Evolutionary conservation across 2,329 filamentous ascomycete species (phyloP), one percentile per base, ranked within the genome.

Genomic region (Sclerotinia glacialis): DNA sequence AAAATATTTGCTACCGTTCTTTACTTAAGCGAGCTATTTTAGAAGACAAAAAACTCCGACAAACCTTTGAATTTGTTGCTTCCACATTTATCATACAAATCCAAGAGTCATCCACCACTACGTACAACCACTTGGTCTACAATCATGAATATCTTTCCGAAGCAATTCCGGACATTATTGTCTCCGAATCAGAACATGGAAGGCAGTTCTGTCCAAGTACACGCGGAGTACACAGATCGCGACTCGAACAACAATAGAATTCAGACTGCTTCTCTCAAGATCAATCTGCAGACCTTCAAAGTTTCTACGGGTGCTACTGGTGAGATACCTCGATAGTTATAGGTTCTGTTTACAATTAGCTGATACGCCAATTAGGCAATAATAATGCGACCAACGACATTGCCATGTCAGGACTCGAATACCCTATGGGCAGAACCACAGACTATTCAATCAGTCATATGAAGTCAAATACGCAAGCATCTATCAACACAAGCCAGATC

Each of bases 11-110:
- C 44, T 34, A 21, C 56, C 56, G 3, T 18, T 60, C 9, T 16
- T 47, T 59, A 6, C 23, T n/a, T 59, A 47, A 59, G 58, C 58
- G 44, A 60, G 44, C n/a, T 18, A 7, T 60, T 21, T 21, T 21
- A 14, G 21, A 23, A 18, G 4, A 37, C 8, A 18, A 12, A 49
- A 47, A 34, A 5, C 0, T 11, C 21, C 12, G 18, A 26, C 44
- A 12, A 7, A 6, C 8, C 44, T 21, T 26, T 6, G 21, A 7
- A 18, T 26, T 37, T 49, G 1, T 37, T 60, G 14, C 21, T 49
- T 31, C 6, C 16, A 3, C 7, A 60, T 60, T 8, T 23, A 59
- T 2, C 1, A 6, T 18, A 47, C 7, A 16, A n/a, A 28, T 34
- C 1, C 12, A 23, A 31, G 6, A 49, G 7, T 3, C 5, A 37